Percentiles rank a stretch among this genome's conserved stretches.
phyloP scores from a whole-genome alignment of 2,329 filamentous ascomycete genomes.

The Scopulariopsis brevicaulis region DNA sequence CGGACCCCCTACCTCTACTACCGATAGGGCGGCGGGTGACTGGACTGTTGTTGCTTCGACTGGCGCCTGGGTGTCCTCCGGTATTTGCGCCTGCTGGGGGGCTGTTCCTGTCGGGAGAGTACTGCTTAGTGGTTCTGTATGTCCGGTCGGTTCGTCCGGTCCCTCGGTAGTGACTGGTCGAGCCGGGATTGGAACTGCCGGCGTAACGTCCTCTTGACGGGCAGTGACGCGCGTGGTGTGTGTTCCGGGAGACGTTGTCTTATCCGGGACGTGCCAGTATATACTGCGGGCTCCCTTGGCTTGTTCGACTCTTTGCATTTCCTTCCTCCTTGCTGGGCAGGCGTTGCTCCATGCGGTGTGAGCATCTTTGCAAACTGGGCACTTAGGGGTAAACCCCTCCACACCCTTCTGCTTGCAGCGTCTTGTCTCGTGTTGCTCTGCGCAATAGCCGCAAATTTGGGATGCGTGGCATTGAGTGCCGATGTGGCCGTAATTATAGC shows the following conservation, averaged over 20 bases:
- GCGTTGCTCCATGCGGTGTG: constrained; percentile 14
- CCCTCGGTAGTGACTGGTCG: too few species aligned
- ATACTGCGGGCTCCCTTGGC: constrained; percentile 10
- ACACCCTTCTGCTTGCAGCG: constrained; percentile 11
- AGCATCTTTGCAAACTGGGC: constrained; percentile 13
- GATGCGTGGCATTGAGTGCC: constrained; percentile 5
- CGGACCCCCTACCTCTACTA: too few species aligned
- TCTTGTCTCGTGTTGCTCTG: constrained; percentile 11
- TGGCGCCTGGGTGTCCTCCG: too few species aligned
- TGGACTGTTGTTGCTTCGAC: too few species aligned
- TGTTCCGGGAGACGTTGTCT: background rate
- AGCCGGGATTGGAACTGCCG: too few species aligned
- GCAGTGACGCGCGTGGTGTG: too few species aligned
- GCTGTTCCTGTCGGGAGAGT: too few species aligned
- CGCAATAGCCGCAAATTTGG: constrained; percentile 14
- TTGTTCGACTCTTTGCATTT: constrained; percentile 12
- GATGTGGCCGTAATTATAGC: constrained; percentile 12
- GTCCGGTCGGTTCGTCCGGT: too few species aligned
- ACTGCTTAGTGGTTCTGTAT: too few species aligned
- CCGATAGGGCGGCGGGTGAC: too few species aligned
- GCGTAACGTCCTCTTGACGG: too few species aligned
- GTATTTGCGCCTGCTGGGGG: too few species aligned
- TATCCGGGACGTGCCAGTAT: constrained; percentile 10
- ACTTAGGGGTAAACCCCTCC: constrained; percentile 12
- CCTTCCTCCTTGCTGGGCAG: constrained; percentile 13